These are phyloP conservation scores for Botrytis squamosa DNA, from an alignment of 2,329 filamentous ascomycete species.

Conservation along the genomic window DNA sequence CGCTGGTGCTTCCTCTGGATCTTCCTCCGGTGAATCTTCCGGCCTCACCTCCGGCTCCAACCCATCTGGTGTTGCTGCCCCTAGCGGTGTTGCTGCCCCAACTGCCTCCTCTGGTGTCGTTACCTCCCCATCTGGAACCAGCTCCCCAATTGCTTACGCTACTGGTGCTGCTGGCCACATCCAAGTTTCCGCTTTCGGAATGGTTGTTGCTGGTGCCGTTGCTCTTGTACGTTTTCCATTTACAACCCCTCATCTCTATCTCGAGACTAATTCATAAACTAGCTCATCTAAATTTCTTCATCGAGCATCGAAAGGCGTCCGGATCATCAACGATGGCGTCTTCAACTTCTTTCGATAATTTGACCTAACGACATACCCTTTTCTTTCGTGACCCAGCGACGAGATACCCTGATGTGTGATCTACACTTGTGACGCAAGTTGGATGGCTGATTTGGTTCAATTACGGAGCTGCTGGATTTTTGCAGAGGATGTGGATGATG, in stretches of 20 bases:
- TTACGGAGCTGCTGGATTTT: slow-evolving; percentile 18
- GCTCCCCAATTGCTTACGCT: slow-evolving; percentile 35
- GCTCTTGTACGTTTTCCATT: slow-evolving; percentile 36
- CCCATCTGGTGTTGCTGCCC: slow-evolving; percentile 23
- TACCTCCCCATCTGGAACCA: slow-evolving; percentile 29
- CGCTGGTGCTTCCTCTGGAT: slow-evolving; percentile 24
- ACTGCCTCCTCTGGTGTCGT: slow-evolving; percentile 31
- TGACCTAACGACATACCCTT: slow-evolving; percentile 34
- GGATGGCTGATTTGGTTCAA: slow-evolving; percentile 15
- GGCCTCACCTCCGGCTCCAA: slow-evolving; percentile 14
- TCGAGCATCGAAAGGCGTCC: slow-evolving; percentile 30
- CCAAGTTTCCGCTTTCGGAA: slow-evolving; percentile 36
- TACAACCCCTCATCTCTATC: not conserved
- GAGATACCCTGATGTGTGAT: slow-evolving; percentile 29
- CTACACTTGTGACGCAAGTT: slow-evolving; percentile 30
- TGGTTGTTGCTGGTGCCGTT: slow-evolving; percentile 39
- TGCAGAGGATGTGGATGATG: slow-evolving; percentile 22
- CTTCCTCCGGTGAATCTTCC: not conserved
- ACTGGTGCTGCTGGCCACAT: slow-evolving; percentile 36
- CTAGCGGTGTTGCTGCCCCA: slow-evolving; percentile 25
- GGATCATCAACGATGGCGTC: slow-evolving; percentile 28
- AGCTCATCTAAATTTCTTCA: slow-evolving; percentile 37
- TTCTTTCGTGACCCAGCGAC: slow-evolving; percentile 26
- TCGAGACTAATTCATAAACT: slow-evolving; percentile 24
- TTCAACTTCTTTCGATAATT: slow-evolving; percentile 21